Conservation (phyloP, 1,284 basidiomycete genomes). For the Cutaneotrichosporon cutaneum region DNA sequence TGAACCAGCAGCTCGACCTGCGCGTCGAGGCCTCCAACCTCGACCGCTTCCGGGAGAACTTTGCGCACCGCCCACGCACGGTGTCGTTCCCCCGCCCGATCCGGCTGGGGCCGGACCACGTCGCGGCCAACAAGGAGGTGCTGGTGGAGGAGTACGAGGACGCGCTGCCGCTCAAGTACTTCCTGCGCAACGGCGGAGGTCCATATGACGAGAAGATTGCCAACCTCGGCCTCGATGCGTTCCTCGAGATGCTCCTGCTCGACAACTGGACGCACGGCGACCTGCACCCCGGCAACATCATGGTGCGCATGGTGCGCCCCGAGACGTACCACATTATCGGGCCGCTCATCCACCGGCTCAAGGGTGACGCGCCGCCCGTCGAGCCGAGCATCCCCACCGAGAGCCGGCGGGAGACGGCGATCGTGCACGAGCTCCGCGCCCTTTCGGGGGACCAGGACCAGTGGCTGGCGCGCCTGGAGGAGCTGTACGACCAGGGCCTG, state of each 20-base stretch:
- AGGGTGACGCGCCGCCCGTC: not conserved
- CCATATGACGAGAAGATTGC: constrained; percentile 88
- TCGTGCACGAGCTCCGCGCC: constrained; percentile 67
- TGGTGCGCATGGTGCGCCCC: constrained; percentile 92
- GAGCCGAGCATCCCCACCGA: constrained; percentile 31
- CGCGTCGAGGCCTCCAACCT: constrained; percentile 89
- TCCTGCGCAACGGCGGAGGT: constrained; percentile 84
- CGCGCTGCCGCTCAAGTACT: constrained; percentile 84
- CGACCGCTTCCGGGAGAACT: constrained; percentile 80
- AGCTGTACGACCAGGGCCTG: constrained; percentile 71
- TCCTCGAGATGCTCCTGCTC: constrained; percentile 94
- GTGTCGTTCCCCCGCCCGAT: constrained; percentile 90
- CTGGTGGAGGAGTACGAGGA: constrained; percentile 92
- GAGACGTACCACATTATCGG: constrained; percentile 62
- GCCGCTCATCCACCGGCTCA: constrained; percentile 43
- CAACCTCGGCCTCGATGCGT: constrained; percentile 90
- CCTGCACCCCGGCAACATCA: constrained; percentile 80
- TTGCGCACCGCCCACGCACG: constrained; percentile 68
- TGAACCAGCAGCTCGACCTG: constrained; percentile 91
- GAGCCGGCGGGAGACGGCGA: constrained; percentile 48
- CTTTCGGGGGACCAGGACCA: constrained; percentile 61
- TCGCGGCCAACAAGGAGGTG: constrained; percentile 61
- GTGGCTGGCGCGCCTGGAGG: constrained; percentile 71
- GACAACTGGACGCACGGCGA: constrained; percentile 99
- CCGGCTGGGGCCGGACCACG: constrained; percentile 26